Evolutionary conservation across 306 rosid species (phyloP).

Genomic region (Cucurbita ficifolia): DNA sequence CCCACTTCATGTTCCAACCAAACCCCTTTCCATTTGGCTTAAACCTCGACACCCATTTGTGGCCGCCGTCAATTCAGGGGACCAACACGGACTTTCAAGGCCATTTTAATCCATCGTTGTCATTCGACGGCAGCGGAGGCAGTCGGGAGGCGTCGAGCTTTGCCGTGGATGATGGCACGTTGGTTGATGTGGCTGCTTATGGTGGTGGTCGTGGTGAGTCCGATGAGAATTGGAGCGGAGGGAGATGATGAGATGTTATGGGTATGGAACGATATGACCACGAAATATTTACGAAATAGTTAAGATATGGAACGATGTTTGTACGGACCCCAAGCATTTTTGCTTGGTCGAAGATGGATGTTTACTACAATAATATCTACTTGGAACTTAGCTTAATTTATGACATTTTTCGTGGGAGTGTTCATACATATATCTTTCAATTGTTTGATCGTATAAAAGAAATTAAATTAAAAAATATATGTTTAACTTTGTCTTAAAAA

Average conservation of each 20-base stretch:
- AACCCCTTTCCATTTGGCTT: not conserved
- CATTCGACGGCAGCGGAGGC: not conserved
- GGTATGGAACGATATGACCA: no score
- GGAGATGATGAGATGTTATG: not conserved
- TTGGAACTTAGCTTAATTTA: no score
- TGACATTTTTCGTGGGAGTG: no score
- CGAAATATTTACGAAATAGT: no score
- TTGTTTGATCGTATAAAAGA: no score
- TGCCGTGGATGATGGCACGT: not conserved
- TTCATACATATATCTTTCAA: no score
- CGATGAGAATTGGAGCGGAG: not conserved
- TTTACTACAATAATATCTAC: no score
- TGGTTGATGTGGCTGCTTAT: not conserved
- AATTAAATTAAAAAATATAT: no score
- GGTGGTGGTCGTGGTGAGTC: not conserved
- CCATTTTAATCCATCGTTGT: not conserved
- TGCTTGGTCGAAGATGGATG: no score
- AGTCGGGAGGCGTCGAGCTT: not conserved
- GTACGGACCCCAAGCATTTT: no score
- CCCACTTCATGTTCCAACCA: not conserved
- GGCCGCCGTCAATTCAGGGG: not conserved
- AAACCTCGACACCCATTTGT: not conserved
- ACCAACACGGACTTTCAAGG: not conserved
- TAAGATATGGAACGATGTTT: no score
- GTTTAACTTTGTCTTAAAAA: no score